Conservation (phyloP, 2,329 filamentous ascomycete species). For the Diplodia intermedia region DNA sequence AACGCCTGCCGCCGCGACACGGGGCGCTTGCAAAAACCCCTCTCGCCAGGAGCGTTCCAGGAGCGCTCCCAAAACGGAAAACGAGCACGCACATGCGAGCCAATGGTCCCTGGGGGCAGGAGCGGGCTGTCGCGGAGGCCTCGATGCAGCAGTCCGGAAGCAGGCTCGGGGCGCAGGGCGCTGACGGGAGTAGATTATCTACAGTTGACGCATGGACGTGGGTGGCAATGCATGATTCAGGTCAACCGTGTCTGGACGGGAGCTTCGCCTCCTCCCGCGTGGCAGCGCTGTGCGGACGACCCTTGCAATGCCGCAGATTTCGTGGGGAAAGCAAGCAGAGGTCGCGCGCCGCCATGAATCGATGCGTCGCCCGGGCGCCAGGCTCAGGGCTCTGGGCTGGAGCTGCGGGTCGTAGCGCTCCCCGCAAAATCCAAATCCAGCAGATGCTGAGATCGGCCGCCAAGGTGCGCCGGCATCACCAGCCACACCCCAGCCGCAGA, state of each 20-base stretch:
- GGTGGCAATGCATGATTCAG: background rate
- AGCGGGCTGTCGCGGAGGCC: background rate
- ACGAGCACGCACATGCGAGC: slow-evolving; percentile 12
- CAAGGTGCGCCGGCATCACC: slow-evolving; percentile 7
- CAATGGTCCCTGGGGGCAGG: background rate
- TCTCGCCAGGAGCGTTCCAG: background rate
- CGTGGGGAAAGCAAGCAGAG: slow-evolving; percentile 4
- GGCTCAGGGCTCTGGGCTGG: slow-evolving; percentile 9
- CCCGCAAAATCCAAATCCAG: slow-evolving; percentile 30
- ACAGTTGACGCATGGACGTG: background rate
- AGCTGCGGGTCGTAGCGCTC: slow-evolving; percentile 7
- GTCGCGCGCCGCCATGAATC: slow-evolving; percentile 5
- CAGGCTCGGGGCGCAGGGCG: too few species aligned
- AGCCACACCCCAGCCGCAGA: slow-evolving; percentile 16
- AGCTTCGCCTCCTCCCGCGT: slow-evolving; percentile 1
- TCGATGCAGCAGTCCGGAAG: background rate
- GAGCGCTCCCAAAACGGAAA: slow-evolving; percentile 17
- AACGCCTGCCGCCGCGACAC: background rate
- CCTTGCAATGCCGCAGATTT: background rate
- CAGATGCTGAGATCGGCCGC: slow-evolving; percentile 11
- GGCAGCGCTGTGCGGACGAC: background rate
- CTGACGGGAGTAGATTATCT: too few species aligned
- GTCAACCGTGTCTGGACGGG: background rate
- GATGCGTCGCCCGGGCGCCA: slow-evolving; percentile 16
- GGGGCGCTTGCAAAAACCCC: slow-evolving; percentile 7